phyloP scores from a whole-genome alignment of 768 basidiomycete species.

The Chalciporus sphaerocephalus region DNA sequence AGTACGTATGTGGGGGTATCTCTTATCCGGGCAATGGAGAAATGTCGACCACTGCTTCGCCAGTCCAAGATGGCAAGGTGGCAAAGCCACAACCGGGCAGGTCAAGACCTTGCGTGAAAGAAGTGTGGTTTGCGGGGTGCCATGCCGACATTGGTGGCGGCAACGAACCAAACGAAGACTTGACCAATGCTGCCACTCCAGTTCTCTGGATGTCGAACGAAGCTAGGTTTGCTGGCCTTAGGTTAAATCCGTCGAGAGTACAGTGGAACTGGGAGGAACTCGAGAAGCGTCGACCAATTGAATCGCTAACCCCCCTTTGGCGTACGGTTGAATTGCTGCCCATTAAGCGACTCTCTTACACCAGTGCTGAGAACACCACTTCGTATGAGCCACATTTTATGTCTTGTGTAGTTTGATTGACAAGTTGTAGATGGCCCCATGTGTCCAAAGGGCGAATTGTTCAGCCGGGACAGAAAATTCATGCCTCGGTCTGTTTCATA shows the following conservation, averaged over 20 bases:
- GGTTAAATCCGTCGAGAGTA: conserved; percentile 4
- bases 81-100: too few relatives aligned
- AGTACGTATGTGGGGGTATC: conserved; percentile 18
- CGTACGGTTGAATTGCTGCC: conserved; percentile 2
- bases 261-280: conserved; percentile 6
- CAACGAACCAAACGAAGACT: conserved; percentile 4
- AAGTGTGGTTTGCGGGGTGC: conserved; percentile 31
- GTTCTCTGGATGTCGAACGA: conserved; percentile 28
- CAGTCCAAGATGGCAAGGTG: too few relatives aligned
- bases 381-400: too few relatives aligned
- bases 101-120: conserved; percentile 14
- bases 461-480: conserved; percentile 10
- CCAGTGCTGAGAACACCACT: too few relatives aligned
- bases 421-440: background rate
- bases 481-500: conserved; percentile 9
- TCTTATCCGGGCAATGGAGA: conserved; percentile 7
- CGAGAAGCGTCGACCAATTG: conserved; percentile 2
- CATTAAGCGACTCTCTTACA: conserved; percentile 1
- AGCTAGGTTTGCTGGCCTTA: conserved; percentile 19
- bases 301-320: conserved; percentile 1
- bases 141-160: conserved; percentile 33
- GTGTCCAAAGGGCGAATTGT: conserved; percentile 1
- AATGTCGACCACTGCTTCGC: too few relatives aligned
- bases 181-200: conserved; percentile 11
- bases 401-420: too few relatives aligned